Evolutionary conservation across 108 stramenopile genomes (phyloP), one percentile per base, ranked within the genome.

Genomic region (Seminavis robusta): DNA sequence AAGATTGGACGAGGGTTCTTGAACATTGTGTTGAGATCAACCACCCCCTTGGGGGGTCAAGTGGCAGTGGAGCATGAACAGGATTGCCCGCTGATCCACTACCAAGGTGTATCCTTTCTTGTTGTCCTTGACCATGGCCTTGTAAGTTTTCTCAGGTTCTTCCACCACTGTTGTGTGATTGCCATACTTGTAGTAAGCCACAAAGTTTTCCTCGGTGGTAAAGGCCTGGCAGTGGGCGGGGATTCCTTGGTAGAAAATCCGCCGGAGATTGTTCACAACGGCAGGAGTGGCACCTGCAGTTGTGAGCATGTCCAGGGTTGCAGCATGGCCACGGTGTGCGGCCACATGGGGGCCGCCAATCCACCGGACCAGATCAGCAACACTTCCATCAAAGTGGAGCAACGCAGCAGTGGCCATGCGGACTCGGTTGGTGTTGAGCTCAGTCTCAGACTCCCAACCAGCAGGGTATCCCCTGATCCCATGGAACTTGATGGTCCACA

Each of bases 181-280:
- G 34, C 59, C 59, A 50, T 61, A 61, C 7, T 30, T 23, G 47
- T 33, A 27, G 48, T 33, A 49, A 10, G 25, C 33, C 13, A 15
- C 21, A 24, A 61, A 49, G 34, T 61, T 61, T 6, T 48, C 20
- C 7, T 61, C 47, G 10, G 59, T 49, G 23, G 47, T 26, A 3
- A 8, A 15, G 20, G n/a, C 59, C 1, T 48, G 10, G 15, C 24
- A 29, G 8, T 37, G n/a, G 2, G 11, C 32, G 4, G 59, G 59
- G 17, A 21, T 4, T 6, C 59, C 59, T 15, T 17, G 13, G 5
- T 16, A 11, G 15, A 61, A 50, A 3, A 61, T 19, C 20, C 47
- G 59, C 11, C 20, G 19, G 5, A 61, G 33, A n/a, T 61, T 20
- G 0, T 3, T 4, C 20, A 61, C 6, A 15, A 49, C 27, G 8